Evolutionary conservation across 2,329 filamentous ascomycete genomes (phyloP).

Genomic region (Aspergillus sp.): DNA sequence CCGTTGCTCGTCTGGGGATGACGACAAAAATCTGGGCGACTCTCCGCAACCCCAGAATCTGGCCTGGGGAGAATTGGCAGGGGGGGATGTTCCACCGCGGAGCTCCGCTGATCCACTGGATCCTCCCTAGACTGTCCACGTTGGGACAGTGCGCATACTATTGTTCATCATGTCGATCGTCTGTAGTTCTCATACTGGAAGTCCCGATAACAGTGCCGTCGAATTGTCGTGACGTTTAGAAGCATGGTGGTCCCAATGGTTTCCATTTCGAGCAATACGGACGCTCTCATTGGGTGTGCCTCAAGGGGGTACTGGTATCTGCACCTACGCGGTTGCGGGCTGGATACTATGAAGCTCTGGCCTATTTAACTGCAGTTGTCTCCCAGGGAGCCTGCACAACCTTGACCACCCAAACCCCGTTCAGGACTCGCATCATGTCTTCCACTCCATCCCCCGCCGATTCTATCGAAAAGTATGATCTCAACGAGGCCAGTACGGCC

Average conservation of each 20-base stretch:
- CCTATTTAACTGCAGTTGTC: too few relatives aligned
- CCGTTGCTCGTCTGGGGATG: neutral
- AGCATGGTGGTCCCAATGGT: neutral
- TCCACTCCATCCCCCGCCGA: neutral
- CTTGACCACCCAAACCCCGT: too few relatives aligned
- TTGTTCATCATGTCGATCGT: neutral
- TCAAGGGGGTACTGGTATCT: neutral
- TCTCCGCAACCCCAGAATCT: neutral
- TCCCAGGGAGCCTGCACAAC: too few relatives aligned
- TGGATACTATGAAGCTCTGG: too few relatives aligned
- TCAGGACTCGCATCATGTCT: neutral
- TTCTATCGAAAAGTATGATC: neutral
- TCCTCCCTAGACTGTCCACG: neutral
- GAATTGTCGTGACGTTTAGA: neutral
- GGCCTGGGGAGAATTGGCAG: neutral
- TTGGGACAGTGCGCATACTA: neutral
- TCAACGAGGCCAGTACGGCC: neutral
- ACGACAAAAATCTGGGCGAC: neutral
- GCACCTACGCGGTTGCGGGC: neutral
- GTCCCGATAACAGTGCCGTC: neutral
- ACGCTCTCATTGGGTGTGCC: neutral
- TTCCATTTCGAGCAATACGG: neutral
- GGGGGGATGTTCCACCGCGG: neutral
- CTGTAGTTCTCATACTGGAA: neutral
- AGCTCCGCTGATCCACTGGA: neutral